phyloP scores from a whole-genome alignment of 2,329 filamentous ascomycete species.

The Alternaria brassicicola region DNA sequence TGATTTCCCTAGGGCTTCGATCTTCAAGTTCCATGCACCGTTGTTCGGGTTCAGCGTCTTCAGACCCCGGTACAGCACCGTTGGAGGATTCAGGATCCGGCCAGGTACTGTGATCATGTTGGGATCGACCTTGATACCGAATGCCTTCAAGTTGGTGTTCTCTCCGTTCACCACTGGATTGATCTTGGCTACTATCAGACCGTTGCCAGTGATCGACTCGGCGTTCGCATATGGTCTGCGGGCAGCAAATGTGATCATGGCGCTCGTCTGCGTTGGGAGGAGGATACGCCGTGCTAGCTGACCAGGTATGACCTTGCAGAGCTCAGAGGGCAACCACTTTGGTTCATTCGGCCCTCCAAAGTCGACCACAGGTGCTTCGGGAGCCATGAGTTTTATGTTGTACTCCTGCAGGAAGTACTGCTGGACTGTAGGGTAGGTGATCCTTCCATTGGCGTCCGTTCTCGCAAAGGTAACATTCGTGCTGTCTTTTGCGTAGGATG shows the following conservation, averaged over 20 bases:
- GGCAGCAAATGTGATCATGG: constrained; percentile 43
- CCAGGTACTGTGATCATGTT: constrained; percentile 73
- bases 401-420: constrained; percentile 30
- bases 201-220: constrained; percentile 34
- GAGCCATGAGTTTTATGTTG: constrained; percentile 24
- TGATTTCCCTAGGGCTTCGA: constrained; percentile 23
- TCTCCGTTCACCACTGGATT: constrained; percentile 25
- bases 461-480: constrained; percentile 28
- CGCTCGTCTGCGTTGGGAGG: constrained; percentile 34
- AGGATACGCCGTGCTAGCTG: constrained; percentile 38
- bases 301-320: constrained; percentile 41
- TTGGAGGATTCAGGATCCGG: constrained; percentile 68
- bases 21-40: constrained; percentile 74
- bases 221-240: constrained; percentile 39
- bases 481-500: constrained; percentile 44
- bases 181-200: constrained; percentile 37
- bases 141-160: constrained; percentile 50
- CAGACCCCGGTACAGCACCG: constrained; percentile 61
- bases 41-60: constrained; percentile 46
- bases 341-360: constrained; percentile 28
- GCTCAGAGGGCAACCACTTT: constrained; percentile 44
- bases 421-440: constrained; percentile 19
- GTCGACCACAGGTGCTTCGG: constrained; percentile 40
- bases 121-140: constrained; percentile 67
- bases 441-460: constrained; percentile 18